Conservation (phyloP, 441 rosid species). For the Euphorbia schlechtendalii region DNA sequence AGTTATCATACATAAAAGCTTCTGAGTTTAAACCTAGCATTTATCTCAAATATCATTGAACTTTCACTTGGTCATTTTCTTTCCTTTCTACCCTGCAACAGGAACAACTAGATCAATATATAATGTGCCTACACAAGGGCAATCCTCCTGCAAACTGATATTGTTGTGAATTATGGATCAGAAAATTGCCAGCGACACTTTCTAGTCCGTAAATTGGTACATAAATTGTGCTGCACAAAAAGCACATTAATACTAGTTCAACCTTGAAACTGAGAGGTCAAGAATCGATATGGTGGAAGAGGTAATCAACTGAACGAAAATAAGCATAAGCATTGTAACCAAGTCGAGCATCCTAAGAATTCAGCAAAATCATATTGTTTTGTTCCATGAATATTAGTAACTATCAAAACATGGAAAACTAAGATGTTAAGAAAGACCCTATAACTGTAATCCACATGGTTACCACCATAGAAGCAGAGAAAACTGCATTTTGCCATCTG, state of each 20-base stretch:
- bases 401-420: neutral
- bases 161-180: too few relatives aligned
- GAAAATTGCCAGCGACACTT: too few relatives aligned
- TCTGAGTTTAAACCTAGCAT: neutral
- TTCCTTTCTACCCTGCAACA: neutral
- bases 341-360: conserved; percentile 9
- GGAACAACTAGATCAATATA: neutral
- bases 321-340: neutral
- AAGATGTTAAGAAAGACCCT: neutral
- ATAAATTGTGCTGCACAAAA: too few relatives aligned
- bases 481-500: neutral
- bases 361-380: conserved; percentile 4
- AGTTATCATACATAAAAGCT: neutral
- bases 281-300: too few relatives aligned
- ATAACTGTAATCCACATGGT: too few relatives aligned
- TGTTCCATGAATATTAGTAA: conserved; percentile 1
- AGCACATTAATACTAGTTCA: too few relatives aligned
- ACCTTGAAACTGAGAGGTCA: too few relatives aligned
- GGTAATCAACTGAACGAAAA: neutral
- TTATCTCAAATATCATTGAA: neutral
- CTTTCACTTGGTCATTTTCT: neutral
- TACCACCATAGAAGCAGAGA: neutral
- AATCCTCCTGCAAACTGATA: too few relatives aligned
- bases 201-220: too few relatives aligned
- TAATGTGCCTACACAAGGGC: conserved; percentile 4